Conservation (phyloP, 106 monocot species). For the Dioscorea zingiberensis region DNA sequence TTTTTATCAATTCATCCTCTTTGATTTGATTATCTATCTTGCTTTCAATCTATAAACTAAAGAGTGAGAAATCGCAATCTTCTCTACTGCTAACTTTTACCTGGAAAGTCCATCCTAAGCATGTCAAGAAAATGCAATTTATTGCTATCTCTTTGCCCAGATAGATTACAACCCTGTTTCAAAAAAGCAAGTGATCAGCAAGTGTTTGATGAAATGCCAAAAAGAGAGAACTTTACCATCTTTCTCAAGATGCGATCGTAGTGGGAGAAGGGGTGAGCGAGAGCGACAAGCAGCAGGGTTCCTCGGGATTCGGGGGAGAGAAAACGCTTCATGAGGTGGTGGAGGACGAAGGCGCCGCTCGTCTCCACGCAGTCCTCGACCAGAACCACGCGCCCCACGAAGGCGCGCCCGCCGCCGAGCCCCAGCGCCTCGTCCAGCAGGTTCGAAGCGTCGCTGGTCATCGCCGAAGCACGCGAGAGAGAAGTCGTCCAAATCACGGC, state of each 20-base stretch:
- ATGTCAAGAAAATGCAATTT: slow-evolving; percentile 72
- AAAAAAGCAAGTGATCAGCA: slow-evolving; percentile 2
- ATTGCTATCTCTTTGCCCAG: slow-evolving; percentile 46
- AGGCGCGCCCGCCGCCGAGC: not conserved
- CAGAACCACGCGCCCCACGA: slow-evolving; percentile 37
- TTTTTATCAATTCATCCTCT: no score
- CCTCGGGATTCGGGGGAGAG: slow-evolving; percentile 26
- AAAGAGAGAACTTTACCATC: slow-evolving; percentile 31
- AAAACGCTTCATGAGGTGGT: slow-evolving; percentile 55
- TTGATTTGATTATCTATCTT: no score
- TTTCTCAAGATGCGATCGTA: slow-evolving; percentile 83
- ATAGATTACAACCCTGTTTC: slow-evolving; percentile 82
- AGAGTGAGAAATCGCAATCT: no score
- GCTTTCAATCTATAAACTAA: no score
- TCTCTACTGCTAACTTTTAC: slow-evolving; percentile 4
- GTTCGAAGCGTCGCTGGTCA: slow-evolving; percentile 6
- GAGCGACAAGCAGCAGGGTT: slow-evolving; percentile 46
- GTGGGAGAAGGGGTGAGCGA: slow-evolving; percentile 76
- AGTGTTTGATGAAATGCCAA: slow-evolving; percentile 21
- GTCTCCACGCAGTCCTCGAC: slow-evolving; percentile 88
- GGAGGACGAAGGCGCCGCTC: slow-evolving; percentile 70
- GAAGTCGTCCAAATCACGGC: no score
- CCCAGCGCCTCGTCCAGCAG: slow-evolving; percentile 78
- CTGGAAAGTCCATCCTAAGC: slow-evolving; percentile 47
- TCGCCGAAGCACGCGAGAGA: no score